Evolutionary conservation across 2,329 filamentous ascomycete genomes (phyloP), one percentile per base, ranked within the genome.

Genomic region (Curvularia lunata): DNA sequence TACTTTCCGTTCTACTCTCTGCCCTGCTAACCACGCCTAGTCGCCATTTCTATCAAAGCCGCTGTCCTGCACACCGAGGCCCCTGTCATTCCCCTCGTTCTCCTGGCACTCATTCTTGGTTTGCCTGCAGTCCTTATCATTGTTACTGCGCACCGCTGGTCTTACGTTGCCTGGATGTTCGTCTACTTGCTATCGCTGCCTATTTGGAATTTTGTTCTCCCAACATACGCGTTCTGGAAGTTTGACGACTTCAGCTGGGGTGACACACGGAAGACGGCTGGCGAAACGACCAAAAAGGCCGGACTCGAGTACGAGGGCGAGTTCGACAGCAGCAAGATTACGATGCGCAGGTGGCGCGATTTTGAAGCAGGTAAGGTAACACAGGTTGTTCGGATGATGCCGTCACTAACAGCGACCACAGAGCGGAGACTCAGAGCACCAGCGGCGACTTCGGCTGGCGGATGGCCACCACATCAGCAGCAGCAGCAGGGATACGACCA

Each of bases 201-300:
- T 0, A 85, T 99, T 56, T 99, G 95, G 95, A 99, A 99, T 79
- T 97, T 99, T 76, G 84, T 99, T 37, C 87, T 99, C 8, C 95
- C 95, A 0, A 86, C 87, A 7, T 99, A 99, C 75, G 90, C 95
- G 3, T 99, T 94, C 83, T 99, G 95, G 95, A 98, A 99, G 81
- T 99, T 99, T 76, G 95, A 99, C 76, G 95, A 99, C 81, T 99
- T 99, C 83, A 96, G 91, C 56, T 99, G 95, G 95, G 95, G 95
- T 72, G 96, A 99, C 64, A 99, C 95, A 54, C 88, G 95, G 61
- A 96, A 98, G 86, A 97, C 94, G 40, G 91, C 89, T 0, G 93
- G 93, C 27, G 94, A 97, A 73, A 91, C 90, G 81, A 89, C 86
- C 13, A 93, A 94, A 82, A 95, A 94, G 80, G 91, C 85, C 2